Percentiles rank a stretch among this genome's conserved stretches.
These are phyloP conservation scores for Aspergillus sparsus DNA, from an alignment of 495 filamentous ascomycete species.

Conservation along the genomic window DNA sequence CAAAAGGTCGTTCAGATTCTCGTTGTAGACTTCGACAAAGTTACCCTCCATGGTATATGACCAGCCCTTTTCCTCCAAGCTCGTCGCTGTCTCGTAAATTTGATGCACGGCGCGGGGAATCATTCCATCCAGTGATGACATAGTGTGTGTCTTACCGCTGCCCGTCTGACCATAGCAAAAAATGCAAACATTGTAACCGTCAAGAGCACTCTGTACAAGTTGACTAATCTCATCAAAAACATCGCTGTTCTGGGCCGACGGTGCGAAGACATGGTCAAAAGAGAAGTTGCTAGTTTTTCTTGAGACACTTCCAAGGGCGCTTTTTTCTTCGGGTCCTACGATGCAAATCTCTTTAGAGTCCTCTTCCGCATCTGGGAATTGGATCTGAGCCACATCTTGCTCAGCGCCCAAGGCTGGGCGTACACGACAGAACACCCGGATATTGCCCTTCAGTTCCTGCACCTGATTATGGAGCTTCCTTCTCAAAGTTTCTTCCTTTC, in stretches of 20 bases:
- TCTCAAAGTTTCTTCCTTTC: slow-evolving; percentile 86
- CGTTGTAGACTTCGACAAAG: slow-evolving; percentile 99
- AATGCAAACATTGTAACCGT: slow-evolving; percentile 99
- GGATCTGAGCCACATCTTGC: slow-evolving; percentile 64
- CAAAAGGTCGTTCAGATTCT: slow-evolving; percentile 91
- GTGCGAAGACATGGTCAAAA: slow-evolving; percentile 93
- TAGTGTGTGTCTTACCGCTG: slow-evolving; percentile 94
- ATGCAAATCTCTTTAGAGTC: slow-evolving; percentile 86
- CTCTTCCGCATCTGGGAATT: slow-evolving; percentile 71
- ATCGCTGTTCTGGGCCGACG: slow-evolving; percentile 72
- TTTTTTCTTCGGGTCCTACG: slow-evolving; percentile 79
- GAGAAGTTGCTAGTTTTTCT: slow-evolving; percentile 81
- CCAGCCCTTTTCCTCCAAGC: slow-evolving; percentile 90
- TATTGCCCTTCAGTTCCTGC: slow-evolving; percentile 98
- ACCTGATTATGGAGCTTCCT: slow-evolving; percentile 96
- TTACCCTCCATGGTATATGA: slow-evolving; percentile 89
- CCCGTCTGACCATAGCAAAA: slow-evolving; percentile 99
- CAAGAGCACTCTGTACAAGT: slow-evolving; percentile 91
- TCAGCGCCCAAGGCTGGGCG: slow-evolving; percentile 69
- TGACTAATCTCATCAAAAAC: slow-evolving; percentile 98
- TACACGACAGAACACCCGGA: slow-evolving; percentile 95
- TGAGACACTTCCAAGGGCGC: slow-evolving; percentile 70
- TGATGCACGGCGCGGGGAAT: slow-evolving; percentile 91
- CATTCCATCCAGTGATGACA: slow-evolving; percentile 93
- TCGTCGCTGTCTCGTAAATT: slow-evolving; percentile 83